Evolutionary conservation across 164 flowering plant species (phyloP).

Genomic region (Tetrastigma voinierianum): DNA sequence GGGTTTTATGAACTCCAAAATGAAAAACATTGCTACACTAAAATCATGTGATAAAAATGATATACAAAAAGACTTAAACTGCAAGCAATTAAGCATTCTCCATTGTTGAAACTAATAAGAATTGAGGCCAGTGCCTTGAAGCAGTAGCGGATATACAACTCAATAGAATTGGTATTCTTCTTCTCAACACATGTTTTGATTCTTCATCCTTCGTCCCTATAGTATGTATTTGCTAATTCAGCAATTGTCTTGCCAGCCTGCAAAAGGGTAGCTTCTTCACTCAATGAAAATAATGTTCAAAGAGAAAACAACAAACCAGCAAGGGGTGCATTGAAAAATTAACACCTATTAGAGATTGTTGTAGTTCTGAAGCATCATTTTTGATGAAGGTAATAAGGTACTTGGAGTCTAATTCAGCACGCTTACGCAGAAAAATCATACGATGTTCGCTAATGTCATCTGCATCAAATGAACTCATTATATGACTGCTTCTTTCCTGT

Average conservation of each 20-base stretch:
- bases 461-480: conserved; percentile 27
- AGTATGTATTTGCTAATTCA: conserved; percentile 49
- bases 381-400: conserved; percentile 43
- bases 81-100: neutral
- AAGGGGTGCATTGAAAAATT: conserved; percentile 1
- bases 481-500: neutral
- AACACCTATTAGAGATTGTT: conserved; percentile 68
- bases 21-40: neutral
- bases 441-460: conserved; percentile 88
- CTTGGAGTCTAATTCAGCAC: conserved; percentile 89
- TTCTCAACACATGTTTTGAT: no score
- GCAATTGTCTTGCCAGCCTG: conserved; percentile 46
- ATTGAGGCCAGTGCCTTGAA: conserved; percentile 17
- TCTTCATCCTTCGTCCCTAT: conserved; percentile 9
- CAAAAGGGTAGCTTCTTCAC: conserved; percentile 10
- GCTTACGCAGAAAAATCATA: conserved; percentile 77
- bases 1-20: neutral
- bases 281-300: neutral
- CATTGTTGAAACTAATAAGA: neutral
- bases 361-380: conserved; percentile 46
- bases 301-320: conserved; percentile 2
- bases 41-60: neutral
- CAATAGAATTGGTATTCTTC: no score
- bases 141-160: no score
- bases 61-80: neutral